These are phyloP conservation scores for Closterium sp. DNA, from an alignment of 139 green algal genomes.

Conservation along the genomic window DNA sequence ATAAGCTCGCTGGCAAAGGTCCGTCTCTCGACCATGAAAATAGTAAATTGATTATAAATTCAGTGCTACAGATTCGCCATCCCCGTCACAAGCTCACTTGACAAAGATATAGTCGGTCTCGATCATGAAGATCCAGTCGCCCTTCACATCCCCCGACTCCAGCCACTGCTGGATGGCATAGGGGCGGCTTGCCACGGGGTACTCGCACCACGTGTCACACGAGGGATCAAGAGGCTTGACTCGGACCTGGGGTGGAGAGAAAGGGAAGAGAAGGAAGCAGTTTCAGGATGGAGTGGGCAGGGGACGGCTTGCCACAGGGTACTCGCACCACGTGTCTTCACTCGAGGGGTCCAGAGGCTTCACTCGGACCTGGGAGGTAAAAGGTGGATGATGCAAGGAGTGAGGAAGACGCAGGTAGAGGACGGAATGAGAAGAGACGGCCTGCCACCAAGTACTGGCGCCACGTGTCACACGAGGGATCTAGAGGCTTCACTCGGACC, in stretches of 20 bases:
- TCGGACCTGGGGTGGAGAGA: not conserved
- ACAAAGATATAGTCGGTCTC: slow-evolving; percentile 55
- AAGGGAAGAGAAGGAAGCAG: too few relatives aligned
- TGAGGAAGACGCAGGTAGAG: not conserved
- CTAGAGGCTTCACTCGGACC: slow-evolving; percentile 18
- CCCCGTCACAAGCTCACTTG: slow-evolving; percentile 28
- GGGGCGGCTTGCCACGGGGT: slow-evolving; percentile 49
- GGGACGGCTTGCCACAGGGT: not conserved
- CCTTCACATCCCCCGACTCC: slow-evolving; percentile 40
- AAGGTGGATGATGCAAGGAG: too few relatives aligned
- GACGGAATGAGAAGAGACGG: slow-evolving; percentile 29
- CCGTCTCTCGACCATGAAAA: too few relatives aligned
- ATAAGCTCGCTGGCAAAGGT: too few relatives aligned
- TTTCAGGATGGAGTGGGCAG: not conserved
- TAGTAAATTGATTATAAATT: too few relatives aligned
- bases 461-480: slow-evolving; percentile 32
- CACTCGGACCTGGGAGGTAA: not conserved
- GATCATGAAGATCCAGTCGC: slow-evolving; percentile 48
- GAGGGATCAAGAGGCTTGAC: slow-evolving; percentile 26
- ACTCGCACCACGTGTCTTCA: slow-evolving; percentile 38
- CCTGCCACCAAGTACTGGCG: slow-evolving; percentile 48
- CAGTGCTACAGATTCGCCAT: too few relatives aligned
- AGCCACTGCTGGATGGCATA: slow-evolving; percentile 51
- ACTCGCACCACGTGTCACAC: slow-evolving; percentile 40
- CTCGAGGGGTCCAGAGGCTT: slow-evolving; percentile 27